Conservation (phyloP, 805 yeast species). For the Candida ficus region DNA sequence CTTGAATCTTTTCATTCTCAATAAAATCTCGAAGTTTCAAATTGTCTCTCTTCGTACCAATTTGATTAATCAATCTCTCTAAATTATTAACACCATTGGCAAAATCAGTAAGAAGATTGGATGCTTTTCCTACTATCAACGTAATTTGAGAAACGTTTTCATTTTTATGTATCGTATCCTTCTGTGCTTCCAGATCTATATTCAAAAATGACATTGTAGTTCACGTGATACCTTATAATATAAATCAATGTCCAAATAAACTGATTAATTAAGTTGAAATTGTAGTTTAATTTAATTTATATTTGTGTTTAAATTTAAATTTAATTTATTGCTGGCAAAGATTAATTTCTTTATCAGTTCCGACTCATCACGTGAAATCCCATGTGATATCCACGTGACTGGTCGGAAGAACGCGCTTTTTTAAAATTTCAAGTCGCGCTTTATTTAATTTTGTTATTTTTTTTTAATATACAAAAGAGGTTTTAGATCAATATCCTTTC, state of each 20-base stretch:
- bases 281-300: no score
- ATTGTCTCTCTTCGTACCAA: conserved; percentile 45
- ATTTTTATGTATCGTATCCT: neutral
- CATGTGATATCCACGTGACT: no score
- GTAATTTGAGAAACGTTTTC: conserved; percentile 16
- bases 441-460: no score
- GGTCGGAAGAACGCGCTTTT: no score
- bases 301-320: neutral
- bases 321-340: no score
- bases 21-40: conserved; percentile 30
- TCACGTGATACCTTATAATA: no score
- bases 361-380: neutral
- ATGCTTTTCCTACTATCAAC: conserved; percentile 22
- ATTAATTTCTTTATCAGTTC: neutral
- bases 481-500: neutral
- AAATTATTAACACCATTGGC: conserved; percentile 45
- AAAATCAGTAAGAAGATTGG: conserved; percentile 32
- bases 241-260: no score
- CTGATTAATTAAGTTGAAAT: no score
- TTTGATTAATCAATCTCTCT: conserved; percentile 41
- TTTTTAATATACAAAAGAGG: no score
- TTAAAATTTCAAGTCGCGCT: no score
- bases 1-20: conserved; percentile 17
- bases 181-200: conserved; percentile 28
- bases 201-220: conserved; percentile 23